Conservation (phyloP, 169 alveolate genomes). For the Theileria parva region DNA sequence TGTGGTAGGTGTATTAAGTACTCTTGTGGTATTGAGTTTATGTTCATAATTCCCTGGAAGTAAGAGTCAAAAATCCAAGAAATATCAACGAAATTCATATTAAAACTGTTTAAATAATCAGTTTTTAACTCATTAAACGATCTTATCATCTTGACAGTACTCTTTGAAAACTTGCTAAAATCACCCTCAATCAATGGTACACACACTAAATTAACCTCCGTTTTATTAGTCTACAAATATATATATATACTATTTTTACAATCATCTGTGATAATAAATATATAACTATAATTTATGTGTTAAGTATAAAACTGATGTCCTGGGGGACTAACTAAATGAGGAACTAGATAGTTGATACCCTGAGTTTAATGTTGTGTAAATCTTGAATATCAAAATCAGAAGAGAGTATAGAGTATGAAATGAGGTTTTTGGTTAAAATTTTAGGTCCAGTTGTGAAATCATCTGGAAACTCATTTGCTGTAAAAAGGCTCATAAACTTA, state of each 20-base stretch:
- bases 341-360: background rate
- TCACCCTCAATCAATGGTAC: conserved; percentile 7
- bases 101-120: background rate
- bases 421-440: conserved; percentile 15
- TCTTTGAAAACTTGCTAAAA: background rate
- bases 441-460: conserved; percentile 13
- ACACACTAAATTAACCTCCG: background rate
- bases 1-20: background rate
- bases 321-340: background rate
- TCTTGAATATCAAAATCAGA: conserved; percentile 7
- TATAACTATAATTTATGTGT: background rate
- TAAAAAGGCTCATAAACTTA: conserved; percentile 2
- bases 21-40: conserved; percentile 5
- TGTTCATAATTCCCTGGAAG: conserved; percentile 23
- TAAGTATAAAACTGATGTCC: too few species aligned
- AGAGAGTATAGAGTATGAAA: conserved; percentile 45
- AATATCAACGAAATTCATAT: conserved; percentile 26
- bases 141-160: background rate
- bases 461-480: background rate
- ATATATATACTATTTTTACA: background rate
- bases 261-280: too few species aligned
- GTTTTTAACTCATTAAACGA: background rate
- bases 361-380: background rate
- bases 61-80: conserved; percentile 55
- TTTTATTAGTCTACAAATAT: background rate